Base-by-base conservation (phyloP, 257 asterid genomes). In the Penstemon davidsonii region DNA sequence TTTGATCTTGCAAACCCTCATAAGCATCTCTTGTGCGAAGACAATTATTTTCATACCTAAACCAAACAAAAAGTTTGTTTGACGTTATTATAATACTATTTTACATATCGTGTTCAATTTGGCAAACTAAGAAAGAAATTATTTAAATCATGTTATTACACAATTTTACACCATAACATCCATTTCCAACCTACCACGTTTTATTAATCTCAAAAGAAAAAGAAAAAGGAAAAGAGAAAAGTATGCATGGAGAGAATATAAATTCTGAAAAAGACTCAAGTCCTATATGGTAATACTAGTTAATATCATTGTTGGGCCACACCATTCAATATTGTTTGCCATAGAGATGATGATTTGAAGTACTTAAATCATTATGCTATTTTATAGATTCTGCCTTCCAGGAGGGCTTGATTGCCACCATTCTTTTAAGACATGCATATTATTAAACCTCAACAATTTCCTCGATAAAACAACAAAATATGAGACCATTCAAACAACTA, bases 291-390 rank as follows among this genome's bases (percentile, higher is more conserved):
- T 73, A 1, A 25, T 25, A 25, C 37, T 36, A 69, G 64, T 66
- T 61, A 78, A 76, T 6, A 79, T 76, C 75, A 41, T 13, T 62
- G 59, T 51, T 79, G 86, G 90, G 85, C 68, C 95, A 83, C 82
- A 72, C 83, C 85, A 83, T 72, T 44, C 55, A 67, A 43, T 56
- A 45, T 69, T 83, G 88, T 71, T 80, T 73, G 84, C 80, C 81
- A 75, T 25, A 64, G 68, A 72, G 63, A 75, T 53, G 64, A 74
- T 74, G 51, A 69, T 57, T 53, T 64, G 46, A 55, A 50, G 47
- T 38, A n/a, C 56, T 62, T 60, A 25, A 76, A 82, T 80, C 54
- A 81, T 75, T 67, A 52, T 58, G 8, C 50, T 61, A 56, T 62
- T 73, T 49, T 63, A 62, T 42, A 49, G 76, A 67, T 70, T 70